A percentile compares a stretch with the other conserved stretches of the same genome.
Conservation (phyloP, 345 rosid species). For the Hibiscus tridactylites region DNA sequence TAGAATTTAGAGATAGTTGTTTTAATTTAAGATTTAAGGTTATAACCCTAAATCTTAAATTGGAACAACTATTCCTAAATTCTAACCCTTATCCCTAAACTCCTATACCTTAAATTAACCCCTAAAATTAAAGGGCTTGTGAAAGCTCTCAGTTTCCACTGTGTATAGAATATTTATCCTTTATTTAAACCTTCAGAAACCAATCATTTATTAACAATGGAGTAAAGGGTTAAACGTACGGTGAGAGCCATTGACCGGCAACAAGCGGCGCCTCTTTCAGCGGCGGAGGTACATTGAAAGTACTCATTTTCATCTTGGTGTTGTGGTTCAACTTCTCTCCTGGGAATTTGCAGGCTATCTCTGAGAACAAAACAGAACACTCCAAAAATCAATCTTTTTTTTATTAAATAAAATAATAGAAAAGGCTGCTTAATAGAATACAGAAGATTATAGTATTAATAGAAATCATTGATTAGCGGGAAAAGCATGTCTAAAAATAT, state of each 20-base stretch:
- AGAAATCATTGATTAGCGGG: conserved; percentile 13
- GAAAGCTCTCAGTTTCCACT: too few relatives aligned
- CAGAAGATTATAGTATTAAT: not conserved
- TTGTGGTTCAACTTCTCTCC: conserved; percentile 24
- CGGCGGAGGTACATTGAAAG: conserved; percentile 37
- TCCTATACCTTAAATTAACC: too few relatives aligned
- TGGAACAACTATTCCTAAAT: too few relatives aligned
- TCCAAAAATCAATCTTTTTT: not conserved
- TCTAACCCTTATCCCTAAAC: too few relatives aligned
- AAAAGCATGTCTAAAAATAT: conserved; percentile 10
- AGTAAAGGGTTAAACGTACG: conserved; percentile 30
- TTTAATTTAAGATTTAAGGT: too few relatives aligned
- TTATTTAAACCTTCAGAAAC: conserved; percentile 25
- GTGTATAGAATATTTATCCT: too few relatives aligned
- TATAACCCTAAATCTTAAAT: too few relatives aligned
- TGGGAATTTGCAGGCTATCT: conserved; percentile 42
- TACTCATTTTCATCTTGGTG: conserved; percentile 18
- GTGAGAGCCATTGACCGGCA: conserved; percentile 55
- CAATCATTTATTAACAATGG: not conserved
- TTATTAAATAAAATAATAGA: not conserved
- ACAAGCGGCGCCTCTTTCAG: conserved; percentile 42
- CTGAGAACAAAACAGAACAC: conserved; percentile 19
- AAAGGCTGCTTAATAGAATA: not conserved
- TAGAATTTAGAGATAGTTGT: too few relatives aligned
- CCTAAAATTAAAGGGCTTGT: too few relatives aligned